Evolutionary conservation across 805 yeast genomes (phyloP).

Genomic region (Myxozyma udenii): DNA sequence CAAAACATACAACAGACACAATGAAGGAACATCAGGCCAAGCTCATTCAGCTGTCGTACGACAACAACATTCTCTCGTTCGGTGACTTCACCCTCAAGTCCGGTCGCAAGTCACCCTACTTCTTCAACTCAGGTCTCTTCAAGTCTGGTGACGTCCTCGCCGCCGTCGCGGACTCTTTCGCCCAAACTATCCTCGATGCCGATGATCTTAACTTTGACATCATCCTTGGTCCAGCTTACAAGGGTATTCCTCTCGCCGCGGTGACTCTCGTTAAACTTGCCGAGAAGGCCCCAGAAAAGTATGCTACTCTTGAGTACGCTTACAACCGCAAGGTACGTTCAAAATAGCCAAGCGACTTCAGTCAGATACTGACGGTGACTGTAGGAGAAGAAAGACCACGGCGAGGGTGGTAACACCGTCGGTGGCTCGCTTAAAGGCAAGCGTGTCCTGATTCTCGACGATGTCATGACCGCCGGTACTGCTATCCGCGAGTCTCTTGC

Average conservation of each 20-base stretch:
- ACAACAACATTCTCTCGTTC: slow-evolving; percentile 76
- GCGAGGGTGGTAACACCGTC: slow-evolving; percentile 95
- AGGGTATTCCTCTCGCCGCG: slow-evolving; percentile 94
- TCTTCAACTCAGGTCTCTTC: slow-evolving; percentile 90
- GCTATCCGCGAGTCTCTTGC: slow-evolving; percentile 92
- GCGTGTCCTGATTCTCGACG: slow-evolving; percentile 83
- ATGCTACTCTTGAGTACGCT: slow-evolving; percentile 73
- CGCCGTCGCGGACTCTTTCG: slow-evolving; percentile 84
- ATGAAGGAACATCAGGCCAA: slow-evolving; percentile 30
- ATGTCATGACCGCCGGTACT: slow-evolving; percentile 98
- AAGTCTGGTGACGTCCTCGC: slow-evolving; percentile 73
- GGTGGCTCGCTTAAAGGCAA: slow-evolving; percentile 74
- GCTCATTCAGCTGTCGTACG: slow-evolving; percentile 81
- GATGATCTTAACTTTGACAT: slow-evolving; percentile 84
- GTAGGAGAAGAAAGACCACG: slow-evolving; percentile 87
- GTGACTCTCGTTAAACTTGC: slow-evolving; percentile 88
- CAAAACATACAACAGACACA: too few species aligned
- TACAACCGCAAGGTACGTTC: slow-evolving; percentile 72
- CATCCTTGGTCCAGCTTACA: slow-evolving; percentile 95
- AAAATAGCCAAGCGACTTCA: not conserved
- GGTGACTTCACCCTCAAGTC: slow-evolving; percentile 88
- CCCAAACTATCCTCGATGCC: slow-evolving; percentile 70
- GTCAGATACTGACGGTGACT: not conserved
- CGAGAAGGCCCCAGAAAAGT: slow-evolving; percentile 72
- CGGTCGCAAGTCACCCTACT: slow-evolving; percentile 93